Conservation (phyloP, 306 rosid species). For the Geum urbanum region DNA sequence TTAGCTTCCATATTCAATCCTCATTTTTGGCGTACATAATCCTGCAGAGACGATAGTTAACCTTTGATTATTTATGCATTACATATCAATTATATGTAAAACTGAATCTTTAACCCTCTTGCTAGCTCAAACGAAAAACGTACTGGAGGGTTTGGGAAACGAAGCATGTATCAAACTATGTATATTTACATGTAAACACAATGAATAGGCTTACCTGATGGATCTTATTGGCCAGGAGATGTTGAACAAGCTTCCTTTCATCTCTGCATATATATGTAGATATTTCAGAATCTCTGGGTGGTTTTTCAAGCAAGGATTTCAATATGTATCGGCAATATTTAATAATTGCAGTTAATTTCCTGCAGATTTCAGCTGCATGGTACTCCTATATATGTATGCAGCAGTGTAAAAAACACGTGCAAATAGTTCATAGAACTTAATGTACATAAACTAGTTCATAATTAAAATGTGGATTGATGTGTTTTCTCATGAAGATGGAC, state of each 20-base stretch:
- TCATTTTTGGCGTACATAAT: slow-evolving; percentile 20
- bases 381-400: background rate
- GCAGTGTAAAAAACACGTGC: background rate
- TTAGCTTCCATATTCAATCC: slow-evolving; percentile 2
- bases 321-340: too few relatives aligned
- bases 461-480: slow-evolving; percentile 7
- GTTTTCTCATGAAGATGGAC: slow-evolving; percentile 21
- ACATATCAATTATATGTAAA: background rate
- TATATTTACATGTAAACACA: background rate
- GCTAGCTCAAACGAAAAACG: too few relatives aligned
- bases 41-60: slow-evolving; percentile 20
- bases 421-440: background rate
- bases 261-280: background rate
- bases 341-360: too few relatives aligned
- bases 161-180: background rate
- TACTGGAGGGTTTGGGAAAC: background rate
- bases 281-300: too few relatives aligned
- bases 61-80: background rate
- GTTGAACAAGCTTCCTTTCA: background rate
- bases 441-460: background rate
- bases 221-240: background rate
- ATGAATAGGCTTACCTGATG: too few relatives aligned
- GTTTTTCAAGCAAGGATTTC: too few relatives aligned
- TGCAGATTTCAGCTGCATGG: too few relatives aligned
- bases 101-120: background rate